Evolutionary conservation across 2,329 filamentous ascomycete species (phyloP).

Genomic region (Waltergamsia citrina): DNA sequence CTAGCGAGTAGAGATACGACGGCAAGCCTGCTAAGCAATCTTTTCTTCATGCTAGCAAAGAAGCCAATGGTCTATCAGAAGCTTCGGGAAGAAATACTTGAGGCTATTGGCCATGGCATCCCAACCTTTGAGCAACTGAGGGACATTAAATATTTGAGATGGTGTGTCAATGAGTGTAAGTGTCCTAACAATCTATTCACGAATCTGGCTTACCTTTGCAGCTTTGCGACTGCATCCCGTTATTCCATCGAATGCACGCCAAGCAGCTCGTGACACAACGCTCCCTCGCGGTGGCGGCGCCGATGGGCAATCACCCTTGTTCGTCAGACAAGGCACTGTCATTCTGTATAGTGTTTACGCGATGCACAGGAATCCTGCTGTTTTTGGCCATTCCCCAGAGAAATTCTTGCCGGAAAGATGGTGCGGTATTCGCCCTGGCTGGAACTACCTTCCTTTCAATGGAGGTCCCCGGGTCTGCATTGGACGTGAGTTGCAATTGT

Average conservation of each 20-base stretch:
- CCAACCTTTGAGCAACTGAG: conserved; percentile 40
- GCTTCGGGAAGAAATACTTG: conserved; percentile 30
- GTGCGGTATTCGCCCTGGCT: conserved; percentile 25
- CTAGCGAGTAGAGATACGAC: conserved; percentile 37
- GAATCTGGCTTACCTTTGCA: conserved; percentile 7
- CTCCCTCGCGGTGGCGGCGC: conserved; percentile 42
- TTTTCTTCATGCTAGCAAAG: conserved; percentile 31
- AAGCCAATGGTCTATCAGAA: conserved; percentile 31
- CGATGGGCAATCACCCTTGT: conserved; percentile 35
- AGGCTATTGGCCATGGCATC: conserved; percentile 15
- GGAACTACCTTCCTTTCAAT: conserved; percentile 35
- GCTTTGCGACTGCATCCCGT: conserved; percentile 40
- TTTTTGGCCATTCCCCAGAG: conserved; percentile 25
- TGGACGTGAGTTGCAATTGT: conserved; percentile 21
- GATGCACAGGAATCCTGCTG: conserved; percentile 24
- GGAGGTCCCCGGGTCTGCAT: conserved; percentile 35
- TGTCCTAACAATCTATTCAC: conserved; percentile 1
- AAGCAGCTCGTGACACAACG: conserved; percentile 28
- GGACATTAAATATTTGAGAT: conserved; percentile 44
- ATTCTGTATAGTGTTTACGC: conserved; percentile 33
- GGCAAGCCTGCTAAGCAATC: conserved; percentile 30
- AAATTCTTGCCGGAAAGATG: conserved; percentile 31
- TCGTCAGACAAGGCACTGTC: conserved; percentile 34
- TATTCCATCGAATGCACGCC: conserved; percentile 36
- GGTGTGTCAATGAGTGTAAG: conserved; percentile 48